Percentiles rank a stretch among this genome's conserved stretches.
Conservation (phyloP, 2,329 filamentous ascomycete species). For the Trichoderma sp. region DNA sequence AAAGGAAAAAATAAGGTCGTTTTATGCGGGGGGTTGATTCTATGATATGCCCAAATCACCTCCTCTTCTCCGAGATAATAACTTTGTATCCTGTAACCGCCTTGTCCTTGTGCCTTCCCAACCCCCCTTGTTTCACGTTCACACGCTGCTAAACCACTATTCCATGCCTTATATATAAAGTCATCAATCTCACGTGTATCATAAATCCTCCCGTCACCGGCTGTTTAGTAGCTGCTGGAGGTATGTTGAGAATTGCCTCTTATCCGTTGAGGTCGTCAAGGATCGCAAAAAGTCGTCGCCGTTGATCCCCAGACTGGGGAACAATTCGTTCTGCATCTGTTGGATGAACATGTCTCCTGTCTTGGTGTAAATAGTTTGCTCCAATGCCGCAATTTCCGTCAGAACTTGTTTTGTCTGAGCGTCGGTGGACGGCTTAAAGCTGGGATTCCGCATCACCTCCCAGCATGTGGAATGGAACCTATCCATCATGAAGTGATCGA, state of each 20-base stretch:
- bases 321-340: slow-evolving; percentile 62
- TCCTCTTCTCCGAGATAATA: slow-evolving; percentile 1
- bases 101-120: background rate
- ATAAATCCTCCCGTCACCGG: slow-evolving; percentile 31
- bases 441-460: slow-evolving; percentile 76
- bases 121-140: background rate
- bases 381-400: slow-evolving; percentile 79
- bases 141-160: background rate
- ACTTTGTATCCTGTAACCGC: background rate
- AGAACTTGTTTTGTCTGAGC: slow-evolving; percentile 87
- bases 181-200: background rate
- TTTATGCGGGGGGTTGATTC: background rate
- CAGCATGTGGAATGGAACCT: slow-evolving; percentile 88
- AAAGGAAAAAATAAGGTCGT: background rate
- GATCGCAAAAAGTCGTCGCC: slow-evolving; percentile 58
- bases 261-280: slow-evolving; percentile 58
- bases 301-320: slow-evolving; percentile 63
- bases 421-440: slow-evolving; percentile 76
- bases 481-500: slow-evolving; percentile 86
- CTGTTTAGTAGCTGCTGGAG: slow-evolving; percentile 57
- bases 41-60: slow-evolving; percentile 6
- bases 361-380: slow-evolving; percentile 88
- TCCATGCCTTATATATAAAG: background rate
- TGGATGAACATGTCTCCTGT: slow-evolving; percentile 78
- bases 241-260: slow-evolving; percentile 63